Evolutionary conservation across 2,329 filamentous ascomycete species (phyloP).

Genomic region (Coniochaeta pulveracea): DNA sequence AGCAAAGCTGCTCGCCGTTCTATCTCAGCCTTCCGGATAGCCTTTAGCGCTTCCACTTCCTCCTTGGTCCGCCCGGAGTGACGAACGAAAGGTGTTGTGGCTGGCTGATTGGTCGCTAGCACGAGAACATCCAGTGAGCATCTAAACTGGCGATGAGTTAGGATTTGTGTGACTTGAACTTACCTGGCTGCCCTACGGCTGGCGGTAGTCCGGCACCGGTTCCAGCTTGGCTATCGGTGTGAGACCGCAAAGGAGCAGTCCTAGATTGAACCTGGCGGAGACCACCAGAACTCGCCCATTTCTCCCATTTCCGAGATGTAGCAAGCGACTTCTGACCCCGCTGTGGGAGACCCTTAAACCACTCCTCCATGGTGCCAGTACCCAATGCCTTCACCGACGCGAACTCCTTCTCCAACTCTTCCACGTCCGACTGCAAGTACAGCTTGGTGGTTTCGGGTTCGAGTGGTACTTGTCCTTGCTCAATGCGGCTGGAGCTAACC

Average conservation of each 20-base stretch:
- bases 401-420: conserved; percentile 51
- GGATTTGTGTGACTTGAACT: too few species aligned
- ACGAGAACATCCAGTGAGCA: too few species aligned
- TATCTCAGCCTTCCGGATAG: conserved; percentile 55
- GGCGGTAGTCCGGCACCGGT: too few species aligned
- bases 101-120: neutral
- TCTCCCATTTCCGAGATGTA: conserved; percentile 62
- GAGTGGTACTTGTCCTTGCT: conserved; percentile 33
- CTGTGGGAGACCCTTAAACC: conserved; percentile 62
- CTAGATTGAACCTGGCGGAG: conserved; percentile 21
- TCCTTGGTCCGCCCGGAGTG: conserved; percentile 46
- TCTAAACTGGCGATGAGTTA: too few species aligned
- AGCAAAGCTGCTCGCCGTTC: conserved; percentile 57
- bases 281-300: conserved; percentile 47
- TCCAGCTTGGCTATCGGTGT: too few species aligned
- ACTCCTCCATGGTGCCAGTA: conserved; percentile 60
- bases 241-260: conserved; percentile 13
- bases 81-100: conserved; percentile 8
- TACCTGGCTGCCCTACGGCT: conserved; percentile 4
- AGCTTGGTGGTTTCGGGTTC: conserved; percentile 48
- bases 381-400: conserved; percentile 54
- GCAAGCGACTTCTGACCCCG: conserved; percentile 48
- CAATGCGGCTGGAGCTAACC: conserved; percentile 43
- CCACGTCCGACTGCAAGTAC: conserved; percentile 52
- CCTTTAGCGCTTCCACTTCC: conserved; percentile 53